Conservation (phyloP, 1,284 basidiomycete species). For the Marasmius fiardii region DNA sequence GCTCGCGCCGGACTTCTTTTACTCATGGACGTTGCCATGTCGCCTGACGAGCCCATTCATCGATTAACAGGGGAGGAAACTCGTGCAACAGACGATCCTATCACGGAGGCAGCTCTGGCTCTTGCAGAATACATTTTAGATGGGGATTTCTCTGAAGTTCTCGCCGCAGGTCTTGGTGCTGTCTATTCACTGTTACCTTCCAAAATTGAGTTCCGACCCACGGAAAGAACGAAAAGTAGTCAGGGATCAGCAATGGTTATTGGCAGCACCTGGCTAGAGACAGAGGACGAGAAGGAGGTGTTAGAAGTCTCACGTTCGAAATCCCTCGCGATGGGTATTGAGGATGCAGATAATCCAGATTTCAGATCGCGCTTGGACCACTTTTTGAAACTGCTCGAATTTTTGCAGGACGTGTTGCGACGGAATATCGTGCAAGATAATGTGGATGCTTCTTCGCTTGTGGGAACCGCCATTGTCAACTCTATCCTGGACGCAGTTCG, state of each 20-base stretch:
- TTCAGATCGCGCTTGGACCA: constrained; percentile 83
- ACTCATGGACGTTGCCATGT: constrained; percentile 93
- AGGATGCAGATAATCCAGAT: constrained; percentile 72
- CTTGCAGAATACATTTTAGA: constrained; percentile 91
- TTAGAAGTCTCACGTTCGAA: constrained; percentile 51
- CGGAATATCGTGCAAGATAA: constrained; percentile 51
- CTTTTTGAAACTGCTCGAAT: constrained; percentile 88
- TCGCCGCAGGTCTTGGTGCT: constrained; percentile 91
- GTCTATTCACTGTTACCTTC: constrained; percentile 90
- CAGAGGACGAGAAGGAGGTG: constrained; percentile 53
- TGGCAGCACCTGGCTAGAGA: constrained; percentile 49
- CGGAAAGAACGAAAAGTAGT: constrained; percentile 35
- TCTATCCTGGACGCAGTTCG: constrained; percentile 82
- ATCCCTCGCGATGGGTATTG: constrained; percentile 60
- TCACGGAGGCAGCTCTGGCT: constrained; percentile 80
- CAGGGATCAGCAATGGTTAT: constrained; percentile 57
- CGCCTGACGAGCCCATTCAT: constrained; percentile 53
- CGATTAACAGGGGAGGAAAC: constrained; percentile 33
- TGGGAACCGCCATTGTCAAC: constrained; percentile 77
- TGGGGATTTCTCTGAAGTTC: constrained; percentile 94
- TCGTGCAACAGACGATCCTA: constrained; percentile 50
- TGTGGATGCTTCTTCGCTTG: constrained; percentile 55
- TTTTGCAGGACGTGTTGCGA: constrained; percentile 84
- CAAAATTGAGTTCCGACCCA: constrained; percentile 71
- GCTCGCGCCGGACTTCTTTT: constrained; percentile 90